Base-by-base conservation (phyloP, 495 filamentous ascomycete genomes). In the Neurospora sp. region DNA sequence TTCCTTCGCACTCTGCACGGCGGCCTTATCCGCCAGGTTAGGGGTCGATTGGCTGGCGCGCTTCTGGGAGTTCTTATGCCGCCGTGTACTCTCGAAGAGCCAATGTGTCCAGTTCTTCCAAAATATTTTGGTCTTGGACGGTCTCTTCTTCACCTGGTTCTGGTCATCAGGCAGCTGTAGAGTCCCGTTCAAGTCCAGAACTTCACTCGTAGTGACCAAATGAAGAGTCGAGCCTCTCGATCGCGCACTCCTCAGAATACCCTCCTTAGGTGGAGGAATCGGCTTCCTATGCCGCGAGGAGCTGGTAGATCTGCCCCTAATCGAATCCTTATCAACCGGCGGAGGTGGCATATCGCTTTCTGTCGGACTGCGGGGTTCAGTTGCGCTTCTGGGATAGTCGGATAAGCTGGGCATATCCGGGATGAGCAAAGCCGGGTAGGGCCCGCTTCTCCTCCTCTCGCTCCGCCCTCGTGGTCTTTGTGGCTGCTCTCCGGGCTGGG, bases 231-330 rank as follows among this genome's bases (percentile, higher is more conserved):
- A 96, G 36, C 90, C 90, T 66, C 92, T 84, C 40, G 91, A 92
- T 72, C 89, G 84, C 71, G 90, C 87, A 70, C 87, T 88, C 78
- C 87, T 82, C 38, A 88, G 71, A 13, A 85, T 81, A 9, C 87
- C 86, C 77, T 97, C 94, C 80, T 97, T 97, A 2, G 94, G 94
- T 70, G 94, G 94, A 15, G 91, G 92, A 69, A 90, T 83, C n/a
- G 94, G 94, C 45, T 90, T 88, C 59, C 87, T 82, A 69, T 87
- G 87, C 73, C 89, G 85, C 62, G 90, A 90, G 3, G 93, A 93
- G 73, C 89, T 91, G 36, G 85, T 85, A 24, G 91, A 93, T 15
- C 54, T 31, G 1, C 54, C 54, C 36, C 91, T 86, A 40, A 92
- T 85, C 28, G 91, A 90, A 73, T 92, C 92, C 81, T 94, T 96